Base-by-base conservation (phyloP, 371 early-diverging fungal genomes). In the Choanephora cucurbitarum region DNA sequence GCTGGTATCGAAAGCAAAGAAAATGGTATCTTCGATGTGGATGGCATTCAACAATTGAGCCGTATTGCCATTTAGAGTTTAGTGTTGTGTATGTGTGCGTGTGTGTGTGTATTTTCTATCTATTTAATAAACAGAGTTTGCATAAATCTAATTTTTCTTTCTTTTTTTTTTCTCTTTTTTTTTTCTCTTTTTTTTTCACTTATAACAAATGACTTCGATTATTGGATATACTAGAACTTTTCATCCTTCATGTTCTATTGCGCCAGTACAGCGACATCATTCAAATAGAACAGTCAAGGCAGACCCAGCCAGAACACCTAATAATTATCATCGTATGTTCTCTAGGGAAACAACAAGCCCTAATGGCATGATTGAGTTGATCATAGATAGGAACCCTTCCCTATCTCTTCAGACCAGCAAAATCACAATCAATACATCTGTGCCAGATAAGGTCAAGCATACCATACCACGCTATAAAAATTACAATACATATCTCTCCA, bases 11-110 rank as follows among this genome's bases (percentile, higher is more conserved):
- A 76, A 42, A 58, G 62, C 24, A 55, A 61, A 21, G 66, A 69
- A 18, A 47, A 71, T 17, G 81, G 81, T 1, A 81, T 84, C 11
- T 70, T 75, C 44, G 82, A 80, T 51, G 77, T 81, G 2, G 73
- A 80, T 24, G 82, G 77, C 1, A 82, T 84, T 33, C 53, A 72
- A 49, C 42, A 56, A 8, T 40, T 76, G 49, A 55, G 70, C 42
- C 59, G 52, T 57, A 31, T 49, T 21, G n/a, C 39, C 28, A 57
- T 57, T 28, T 57, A 57, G n/a, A 57, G 41, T 42, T 37, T 49
- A 6, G 11, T 51, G 45, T 24, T 44, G 43, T 28, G 31, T 45
- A 40, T 14, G 21, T 45, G 47, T 48, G 57, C 33, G 57, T 57
- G 57, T 49, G 48, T 40, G 24, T 28, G n/a, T 39, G 42, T 28